Evolutionary conservation across 257 asterid genomes (phyloP), one percentile per base, ranked within the genome.

Genomic region (Penstemon eatonii): DNA sequence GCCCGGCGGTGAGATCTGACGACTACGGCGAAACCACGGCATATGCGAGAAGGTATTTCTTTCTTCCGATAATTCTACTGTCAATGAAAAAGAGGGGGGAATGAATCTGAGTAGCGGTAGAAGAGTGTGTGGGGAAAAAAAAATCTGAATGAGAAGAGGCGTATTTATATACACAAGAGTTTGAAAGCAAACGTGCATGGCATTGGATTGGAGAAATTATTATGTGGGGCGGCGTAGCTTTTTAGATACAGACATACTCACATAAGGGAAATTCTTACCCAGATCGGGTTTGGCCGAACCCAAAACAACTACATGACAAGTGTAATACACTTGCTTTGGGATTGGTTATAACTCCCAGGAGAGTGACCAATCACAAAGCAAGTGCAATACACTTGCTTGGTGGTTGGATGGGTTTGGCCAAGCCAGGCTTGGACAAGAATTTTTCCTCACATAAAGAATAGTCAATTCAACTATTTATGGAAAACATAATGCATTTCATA

Each of bases 1-100:
- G 33, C 33, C 74, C 79, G 75, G 76, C 70, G 74, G 64, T 56
- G 77, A 76, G 56, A 69, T 72, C 74, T 54, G 40, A 15, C 45
- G 11, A 40, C 18, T 57, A n/a, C 71, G 73, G 72, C 72, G 74
- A 7, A 10, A 55, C 56, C 40, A 53, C 51, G 64, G 36, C 49
- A 39, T 46, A 65, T 25, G 4, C 8, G 65, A 15, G 18, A 15
- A 15, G 0, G 18, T 15, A 15, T 15, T 15, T 15, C 18, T 15
- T 15, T 15, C 18, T 15, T 15, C 18, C 18, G 18, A 15, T 15
- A 15, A 15, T 15, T 15, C 18, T 15, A 15, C 18, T 15, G 18
- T 15, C 0, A 15, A 15, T 15, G 18, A 0, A 15, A 15, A 15
- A 15, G 18, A 15, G 18, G 18, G 18, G 18, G 18, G 18, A 15